Evolutionary conservation across 768 basidiomycete genomes (phyloP).

Genomic region (Lentinus tigrinus): DNA sequence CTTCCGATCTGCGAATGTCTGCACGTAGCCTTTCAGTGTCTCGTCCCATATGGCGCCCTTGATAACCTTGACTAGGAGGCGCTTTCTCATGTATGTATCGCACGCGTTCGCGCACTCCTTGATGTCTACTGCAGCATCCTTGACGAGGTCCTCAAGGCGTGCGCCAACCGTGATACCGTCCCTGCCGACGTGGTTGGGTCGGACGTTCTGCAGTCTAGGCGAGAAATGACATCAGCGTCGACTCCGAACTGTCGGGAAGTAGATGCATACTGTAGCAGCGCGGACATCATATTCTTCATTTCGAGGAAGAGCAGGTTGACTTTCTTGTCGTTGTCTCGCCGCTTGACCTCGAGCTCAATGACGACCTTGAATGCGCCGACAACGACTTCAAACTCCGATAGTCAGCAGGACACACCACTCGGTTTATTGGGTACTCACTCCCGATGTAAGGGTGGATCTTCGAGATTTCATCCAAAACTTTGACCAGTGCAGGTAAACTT

Average conservation of each 20-base stretch:
- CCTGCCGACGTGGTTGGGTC: constrained; percentile 11
- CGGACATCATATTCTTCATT: constrained; percentile 50
- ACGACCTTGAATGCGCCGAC: constrained; percentile 51
- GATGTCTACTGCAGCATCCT: constrained; percentile 39
- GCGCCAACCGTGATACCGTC: constrained; percentile 34
- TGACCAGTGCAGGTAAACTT: constrained; percentile 25
- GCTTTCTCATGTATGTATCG: constrained; percentile 44
- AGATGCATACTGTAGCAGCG: constrained; percentile 41
- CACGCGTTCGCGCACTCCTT: constrained; percentile 43
- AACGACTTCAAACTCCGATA: constrained; percentile 35
- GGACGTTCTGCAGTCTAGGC: background rate
- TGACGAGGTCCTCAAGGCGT: constrained; percentile 30
- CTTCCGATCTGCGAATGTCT: constrained; percentile 35
- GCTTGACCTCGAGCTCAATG: constrained; percentile 45
- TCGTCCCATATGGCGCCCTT: constrained; percentile 37
- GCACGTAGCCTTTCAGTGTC: constrained; percentile 34
- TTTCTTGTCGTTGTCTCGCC: constrained; percentile 52
- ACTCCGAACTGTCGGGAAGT: background rate
- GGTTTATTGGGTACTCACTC: background rate
- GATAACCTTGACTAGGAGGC: constrained; percentile 37
- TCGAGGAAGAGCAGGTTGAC: constrained; percentile 45
- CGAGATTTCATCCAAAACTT: constrained; percentile 25
- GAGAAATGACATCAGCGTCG: background rate
- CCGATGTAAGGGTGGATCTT: constrained; percentile 27
- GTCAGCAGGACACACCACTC: no score